Evolutionary conservation across 192 early-diverging fungal genomes (phyloP).

Genomic region (Mortierella claussenii): DNA sequence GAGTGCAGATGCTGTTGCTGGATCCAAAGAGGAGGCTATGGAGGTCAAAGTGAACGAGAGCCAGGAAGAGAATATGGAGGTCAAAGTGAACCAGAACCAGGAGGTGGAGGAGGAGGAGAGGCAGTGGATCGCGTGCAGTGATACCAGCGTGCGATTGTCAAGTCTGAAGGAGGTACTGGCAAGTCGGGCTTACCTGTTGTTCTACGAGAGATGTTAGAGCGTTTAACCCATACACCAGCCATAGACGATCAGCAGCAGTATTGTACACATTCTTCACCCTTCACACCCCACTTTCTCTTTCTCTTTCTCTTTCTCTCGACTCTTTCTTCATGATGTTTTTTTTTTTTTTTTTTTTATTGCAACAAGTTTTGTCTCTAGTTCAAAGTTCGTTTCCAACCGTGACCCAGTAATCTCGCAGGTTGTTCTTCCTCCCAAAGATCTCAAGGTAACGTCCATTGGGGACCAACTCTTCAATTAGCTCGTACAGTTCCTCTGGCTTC

Average conservation of each 20-base stretch:
- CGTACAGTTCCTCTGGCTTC: constrained; percentile 96
- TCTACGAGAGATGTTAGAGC: constrained; percentile 50
- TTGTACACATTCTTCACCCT: background rate
- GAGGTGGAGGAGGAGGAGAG: constrained; percentile 3
- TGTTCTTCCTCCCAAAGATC: constrained; percentile 97
- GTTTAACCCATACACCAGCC: too few species aligned
- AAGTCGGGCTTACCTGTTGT: constrained; percentile 56
- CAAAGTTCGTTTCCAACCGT: constrained; percentile 97
- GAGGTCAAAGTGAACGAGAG: background rate
- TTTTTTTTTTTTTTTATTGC: constrained; percentile 1
- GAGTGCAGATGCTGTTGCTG: background rate
- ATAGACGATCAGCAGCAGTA: background rate
- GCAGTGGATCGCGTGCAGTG: constrained; percentile 60
- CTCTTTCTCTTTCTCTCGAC: too few species aligned
- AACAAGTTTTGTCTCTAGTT: background rate
- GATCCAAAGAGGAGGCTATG: background rate
- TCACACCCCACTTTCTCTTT: too few species aligned
- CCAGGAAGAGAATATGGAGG: background rate
- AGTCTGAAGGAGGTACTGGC: constrained; percentile 50
- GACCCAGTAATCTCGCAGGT: constrained; percentile 95
- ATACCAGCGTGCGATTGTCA: constrained; percentile 43
- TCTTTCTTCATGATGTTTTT: constrained; percentile 4
- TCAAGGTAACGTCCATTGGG: constrained; percentile 93
- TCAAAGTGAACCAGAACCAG: background rate
- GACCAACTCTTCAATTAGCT: constrained; percentile 92